A percentile compares a stretch with the other conserved stretches of the same genome.
Evolutionary conservation across 495 filamentous ascomycete genomes (phyloP).

Genomic region (Penicillium bialowiezense): DNA sequence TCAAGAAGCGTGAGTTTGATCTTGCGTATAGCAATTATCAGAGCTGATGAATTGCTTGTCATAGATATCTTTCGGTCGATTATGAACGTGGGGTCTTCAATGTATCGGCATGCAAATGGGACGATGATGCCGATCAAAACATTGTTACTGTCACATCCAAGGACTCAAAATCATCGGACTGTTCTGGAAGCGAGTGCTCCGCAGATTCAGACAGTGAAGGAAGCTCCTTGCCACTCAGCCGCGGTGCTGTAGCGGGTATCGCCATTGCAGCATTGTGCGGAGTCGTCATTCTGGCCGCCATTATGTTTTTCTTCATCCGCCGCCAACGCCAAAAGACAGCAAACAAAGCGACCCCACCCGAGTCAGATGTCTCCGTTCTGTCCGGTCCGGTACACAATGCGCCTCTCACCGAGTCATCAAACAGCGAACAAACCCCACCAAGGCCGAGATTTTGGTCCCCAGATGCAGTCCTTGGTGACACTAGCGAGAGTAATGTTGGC

Average conservation of each 20-base stretch:
- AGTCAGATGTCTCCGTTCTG: constrained; percentile 12
- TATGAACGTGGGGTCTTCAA: constrained; percentile 59
- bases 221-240: constrained; percentile 25
- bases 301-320: constrained; percentile 15
- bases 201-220: background rate
- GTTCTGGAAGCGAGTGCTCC: constrained; percentile 7
- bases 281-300: constrained; percentile 12
- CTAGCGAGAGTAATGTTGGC: constrained; percentile 5
- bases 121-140: constrained; percentile 11
- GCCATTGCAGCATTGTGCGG: constrained; percentile 19
- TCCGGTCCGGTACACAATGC: constrained; percentile 16
- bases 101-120: constrained; percentile 20
- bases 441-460: constrained; percentile 11
- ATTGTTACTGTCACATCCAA: constrained; percentile 14
- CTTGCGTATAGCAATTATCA: background rate
- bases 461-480: constrained; percentile 6
- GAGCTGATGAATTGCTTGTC: background rate
- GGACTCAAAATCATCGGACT: constrained; percentile 1
- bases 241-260: constrained; percentile 23
- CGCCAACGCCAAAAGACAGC: constrained; percentile 16
- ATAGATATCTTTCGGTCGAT: constrained; percentile 58
- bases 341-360: constrained; percentile 11
- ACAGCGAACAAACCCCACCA: background rate
- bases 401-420: constrained; percentile 3
- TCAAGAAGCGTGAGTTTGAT: constrained; percentile 54